A percentile compares a stretch with the other conserved stretches of the same genome.
Evolutionary conservation across 805 yeast species (phyloP).

Genomic region (Saccharomyces cerevisiae): DNA sequence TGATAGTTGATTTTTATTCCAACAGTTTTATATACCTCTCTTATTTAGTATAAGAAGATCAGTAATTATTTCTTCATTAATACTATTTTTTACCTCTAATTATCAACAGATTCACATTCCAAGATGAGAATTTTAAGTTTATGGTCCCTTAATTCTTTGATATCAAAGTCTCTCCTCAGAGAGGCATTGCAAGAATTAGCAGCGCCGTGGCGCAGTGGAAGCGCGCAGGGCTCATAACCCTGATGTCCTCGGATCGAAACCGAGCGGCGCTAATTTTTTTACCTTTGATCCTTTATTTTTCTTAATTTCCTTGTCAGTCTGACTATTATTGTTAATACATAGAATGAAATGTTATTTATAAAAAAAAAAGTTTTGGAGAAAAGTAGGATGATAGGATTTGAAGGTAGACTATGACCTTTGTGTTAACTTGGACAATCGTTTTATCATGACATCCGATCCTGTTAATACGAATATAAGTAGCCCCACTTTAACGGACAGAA

Average conservation of each 20-base stretch:
- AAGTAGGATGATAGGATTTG: not conserved
- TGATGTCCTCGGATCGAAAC: slow-evolving; percentile 97
- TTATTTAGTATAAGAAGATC: no score
- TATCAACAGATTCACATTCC: no score
- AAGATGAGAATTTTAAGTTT: no score
- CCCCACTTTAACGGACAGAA: not conserved
- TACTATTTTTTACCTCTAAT: no score
- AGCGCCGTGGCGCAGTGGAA: slow-evolving; percentile 99
- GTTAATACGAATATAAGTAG: not conserved
- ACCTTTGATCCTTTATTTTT: not conserved
- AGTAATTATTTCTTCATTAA: no score
- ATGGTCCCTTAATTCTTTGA: no score
- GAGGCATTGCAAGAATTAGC: no score
- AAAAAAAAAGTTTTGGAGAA: no score
- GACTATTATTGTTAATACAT: not conserved
- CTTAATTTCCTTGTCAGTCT: not conserved
- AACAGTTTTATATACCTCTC: no score
- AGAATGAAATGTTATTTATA: not conserved
- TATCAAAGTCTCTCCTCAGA: no score
- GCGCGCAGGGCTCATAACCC: slow-evolving; percentile 99
- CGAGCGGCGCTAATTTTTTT: slow-evolving; percentile 67
- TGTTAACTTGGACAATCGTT: not conserved
- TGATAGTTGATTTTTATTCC: no score
- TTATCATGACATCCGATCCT: not conserved
- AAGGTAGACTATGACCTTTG: not conserved